These are phyloP conservation scores for Spongispora temasekensis DNA, from an alignment of 1,284 basidiomycete genomes.

Conservation along the genomic window DNA sequence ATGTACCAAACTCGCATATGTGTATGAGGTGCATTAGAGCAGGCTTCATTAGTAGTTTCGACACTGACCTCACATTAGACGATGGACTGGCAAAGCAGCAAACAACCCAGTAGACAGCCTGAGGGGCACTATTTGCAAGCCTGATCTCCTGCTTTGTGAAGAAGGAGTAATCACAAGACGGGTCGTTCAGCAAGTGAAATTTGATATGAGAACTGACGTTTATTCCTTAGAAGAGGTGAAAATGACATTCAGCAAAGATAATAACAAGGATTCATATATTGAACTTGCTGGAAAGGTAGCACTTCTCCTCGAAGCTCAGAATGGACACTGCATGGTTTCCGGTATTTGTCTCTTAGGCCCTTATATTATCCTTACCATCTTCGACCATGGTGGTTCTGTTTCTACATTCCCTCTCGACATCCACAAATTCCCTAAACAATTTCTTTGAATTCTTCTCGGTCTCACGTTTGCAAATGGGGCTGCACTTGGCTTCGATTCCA, in stretches of 20 bases:
- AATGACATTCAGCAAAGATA: neutral
- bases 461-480: neutral
- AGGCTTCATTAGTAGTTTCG: neutral
- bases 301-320: neutral
- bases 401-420: neutral
- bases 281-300: neutral
- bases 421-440: neutral
- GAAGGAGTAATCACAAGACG: neutral
- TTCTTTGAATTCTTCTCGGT: neutral
- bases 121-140: neutral
- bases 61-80: neutral
- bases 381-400: neutral
- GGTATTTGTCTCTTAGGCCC: neutral
- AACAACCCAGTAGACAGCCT: neutral
- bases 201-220: neutral
- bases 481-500: neutral
- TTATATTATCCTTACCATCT: neutral
- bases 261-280: neutral
- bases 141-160: neutral
- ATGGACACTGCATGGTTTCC: neutral
- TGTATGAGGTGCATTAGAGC: neutral
- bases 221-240: neutral
- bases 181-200: neutral
- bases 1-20: neutral
- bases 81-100: neutral